These are phyloP conservation scores for Auricularia auricula-judae DNA, from an alignment of 768 basidiomycete genomes.

Conservation along the genomic window DNA sequence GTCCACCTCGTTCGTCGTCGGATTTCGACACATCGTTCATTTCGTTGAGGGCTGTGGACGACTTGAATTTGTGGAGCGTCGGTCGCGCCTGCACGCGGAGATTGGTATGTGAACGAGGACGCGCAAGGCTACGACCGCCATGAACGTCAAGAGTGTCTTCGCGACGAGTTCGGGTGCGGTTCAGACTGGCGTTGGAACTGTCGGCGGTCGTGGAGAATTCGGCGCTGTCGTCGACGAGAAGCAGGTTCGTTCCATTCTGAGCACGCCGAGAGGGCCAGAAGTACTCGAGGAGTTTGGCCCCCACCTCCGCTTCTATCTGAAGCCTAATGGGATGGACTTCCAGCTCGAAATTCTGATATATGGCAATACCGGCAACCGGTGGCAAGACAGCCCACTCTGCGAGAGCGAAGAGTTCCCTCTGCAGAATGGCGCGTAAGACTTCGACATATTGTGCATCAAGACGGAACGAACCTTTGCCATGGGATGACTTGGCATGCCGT, in stretches of 20 bases:
- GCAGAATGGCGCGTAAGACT: neutral
- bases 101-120: neutral
- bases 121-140: neutral
- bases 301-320: slow-evolving; percentile 76
- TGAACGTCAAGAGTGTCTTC: neutral
- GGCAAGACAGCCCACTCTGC: slow-evolving; percentile 78
- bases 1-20: neutral
- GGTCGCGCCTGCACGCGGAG: neutral
- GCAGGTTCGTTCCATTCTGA: slow-evolving; percentile 1
- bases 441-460: neutral
- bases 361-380: slow-evolving; percentile 87
- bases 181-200: neutral
- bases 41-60: neutral
- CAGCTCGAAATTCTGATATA: slow-evolving; percentile 74
- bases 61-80: neutral
- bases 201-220: slow-evolving; percentile 5
- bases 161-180: neutral
- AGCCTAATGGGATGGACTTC: slow-evolving; percentile 78
- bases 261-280: slow-evolving; percentile 55
- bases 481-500: slow-evolving; percentile 58
- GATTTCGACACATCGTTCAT: neutral
- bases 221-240: slow-evolving; percentile 16
- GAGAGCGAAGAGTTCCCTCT: slow-evolving; percentile 38
- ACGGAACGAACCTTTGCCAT: slow-evolving; percentile 47
- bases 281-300: slow-evolving; percentile 77